A percentile compares a stretch with the other conserved stretches of the same genome.
phyloP scores from a whole-genome alignment of 2,329 filamentous ascomycete genomes.

The Ophiocordyceps robertsii region DNA sequence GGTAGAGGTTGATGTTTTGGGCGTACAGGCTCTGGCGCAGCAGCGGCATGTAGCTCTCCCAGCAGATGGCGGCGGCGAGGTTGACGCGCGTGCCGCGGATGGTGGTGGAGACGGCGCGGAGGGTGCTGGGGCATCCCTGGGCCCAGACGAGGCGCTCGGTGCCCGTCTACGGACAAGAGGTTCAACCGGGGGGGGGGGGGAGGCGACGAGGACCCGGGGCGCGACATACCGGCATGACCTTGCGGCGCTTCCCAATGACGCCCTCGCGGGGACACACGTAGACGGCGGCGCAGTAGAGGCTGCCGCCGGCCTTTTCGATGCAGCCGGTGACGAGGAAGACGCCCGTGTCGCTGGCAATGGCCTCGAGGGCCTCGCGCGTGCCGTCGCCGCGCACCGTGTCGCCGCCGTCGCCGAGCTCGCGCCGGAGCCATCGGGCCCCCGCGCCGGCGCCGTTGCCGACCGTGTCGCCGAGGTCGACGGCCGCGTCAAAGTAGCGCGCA shows the following conservation, averaged over 20 bases:
- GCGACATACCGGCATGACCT: conserved; percentile 68
- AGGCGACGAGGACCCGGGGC: conserved; percentile 4
- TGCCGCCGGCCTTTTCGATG: conserved; percentile 70
- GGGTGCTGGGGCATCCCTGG: conserved; percentile 65
- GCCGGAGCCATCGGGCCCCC: conserved; percentile 57
- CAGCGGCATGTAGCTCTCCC: conserved; percentile 94
- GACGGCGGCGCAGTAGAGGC: conserved; percentile 69
- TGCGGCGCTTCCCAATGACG: conserved; percentile 71
- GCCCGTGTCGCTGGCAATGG: conserved; percentile 60
- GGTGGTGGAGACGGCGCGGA: conserved; percentile 64
- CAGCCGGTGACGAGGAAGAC: conserved; percentile 72
- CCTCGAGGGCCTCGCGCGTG: conserved; percentile 67
- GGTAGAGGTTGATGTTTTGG: conserved; percentile 84
- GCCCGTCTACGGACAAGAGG: conserved; percentile 41
- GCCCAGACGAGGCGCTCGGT: conserved; percentile 80
- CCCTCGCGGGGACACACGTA: conserved; percentile 69
- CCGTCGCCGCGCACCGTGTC: conserved; percentile 36
- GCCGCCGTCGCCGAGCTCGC: conserved; percentile 32
- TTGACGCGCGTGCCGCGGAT: conserved; percentile 71
- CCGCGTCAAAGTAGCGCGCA: conserved; percentile 62
- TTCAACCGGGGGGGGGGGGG: too few relatives aligned
- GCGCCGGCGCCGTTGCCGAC: conserved; percentile 48
- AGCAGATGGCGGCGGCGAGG: conserved; percentile 80
- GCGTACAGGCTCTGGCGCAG: conserved; percentile 71
- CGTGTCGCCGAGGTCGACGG: conserved; percentile 76